Conservation (phyloP, 2,329 filamentous ascomycete genomes). For the Lachnellula cervina region DNA sequence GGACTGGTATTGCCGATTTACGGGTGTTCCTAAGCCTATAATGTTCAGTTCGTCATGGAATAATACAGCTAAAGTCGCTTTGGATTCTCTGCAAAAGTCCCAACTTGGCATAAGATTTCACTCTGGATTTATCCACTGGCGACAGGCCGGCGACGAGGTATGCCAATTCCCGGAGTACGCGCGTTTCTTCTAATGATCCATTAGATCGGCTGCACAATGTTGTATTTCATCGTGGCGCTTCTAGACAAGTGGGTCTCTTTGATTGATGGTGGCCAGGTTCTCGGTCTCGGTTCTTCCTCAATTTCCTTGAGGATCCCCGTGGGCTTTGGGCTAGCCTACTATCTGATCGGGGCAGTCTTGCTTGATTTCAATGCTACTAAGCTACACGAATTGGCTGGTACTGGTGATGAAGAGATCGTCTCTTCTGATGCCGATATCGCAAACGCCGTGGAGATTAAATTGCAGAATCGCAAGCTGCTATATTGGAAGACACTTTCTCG, state of each 20-base stretch:
- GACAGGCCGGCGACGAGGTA: conserved; percentile 50
- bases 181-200: neutral
- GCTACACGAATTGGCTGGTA: conserved; percentile 39
- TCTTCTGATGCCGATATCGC: conserved; percentile 42
- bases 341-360: conserved; percentile 50
- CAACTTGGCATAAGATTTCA: conserved; percentile 51
- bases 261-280: conserved; percentile 38
- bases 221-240: conserved; percentile 51
- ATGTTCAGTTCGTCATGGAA: conserved; percentile 54
- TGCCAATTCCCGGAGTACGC: neutral
- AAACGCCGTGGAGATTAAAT: conserved; percentile 21
- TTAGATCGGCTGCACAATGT: conserved; percentile 41
- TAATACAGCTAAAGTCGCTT: conserved; percentile 49
- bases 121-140: conserved; percentile 54
- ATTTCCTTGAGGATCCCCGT: conserved; percentile 34
- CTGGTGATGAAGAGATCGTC: conserved; percentile 39
- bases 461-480: conserved; percentile 32
- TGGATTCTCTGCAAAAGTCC: conserved; percentile 47
- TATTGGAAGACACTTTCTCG: conserved; percentile 47
- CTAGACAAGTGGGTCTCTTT: conserved; percentile 51
- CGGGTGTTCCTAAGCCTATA: conserved; percentile 44
- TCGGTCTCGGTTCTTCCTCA: conserved; percentile 37
- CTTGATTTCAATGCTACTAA: conserved; percentile 51
- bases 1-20: conserved; percentile 48
- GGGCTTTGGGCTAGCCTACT: conserved; percentile 53